Conservation (phyloP, 2,329 filamentous ascomycete genomes). For the Fusarium pseudocircinatum region DNA sequence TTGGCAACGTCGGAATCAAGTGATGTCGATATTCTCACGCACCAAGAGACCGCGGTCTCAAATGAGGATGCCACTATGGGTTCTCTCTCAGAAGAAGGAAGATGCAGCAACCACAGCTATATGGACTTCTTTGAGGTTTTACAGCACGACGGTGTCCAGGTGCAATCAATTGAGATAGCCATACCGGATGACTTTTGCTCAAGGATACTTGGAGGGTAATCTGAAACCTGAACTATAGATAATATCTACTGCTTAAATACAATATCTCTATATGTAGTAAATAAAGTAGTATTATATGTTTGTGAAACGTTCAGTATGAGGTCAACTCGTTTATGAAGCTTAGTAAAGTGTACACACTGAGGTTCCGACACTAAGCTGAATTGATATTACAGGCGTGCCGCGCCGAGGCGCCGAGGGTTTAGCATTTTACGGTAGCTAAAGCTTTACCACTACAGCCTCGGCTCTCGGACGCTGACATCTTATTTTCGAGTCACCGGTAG, state of each 20-base stretch:
- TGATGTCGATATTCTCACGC: not conserved
- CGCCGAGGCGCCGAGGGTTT: not conserved
- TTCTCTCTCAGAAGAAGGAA: not conserved
- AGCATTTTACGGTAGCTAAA: not conserved
- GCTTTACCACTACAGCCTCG: not conserved
- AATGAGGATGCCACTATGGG: not conserved
- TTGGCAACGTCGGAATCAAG: too few species aligned
- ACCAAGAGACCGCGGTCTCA: not conserved
- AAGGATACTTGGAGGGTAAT: too few species aligned
- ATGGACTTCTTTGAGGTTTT: accelerated
- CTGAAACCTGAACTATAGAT: too few species aligned
- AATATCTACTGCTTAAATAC: too few species aligned
- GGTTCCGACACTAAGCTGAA: not conserved
- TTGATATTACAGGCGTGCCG: not conserved
- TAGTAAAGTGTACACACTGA: too few species aligned
- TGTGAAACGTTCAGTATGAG: too few species aligned
- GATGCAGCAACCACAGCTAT: too few species aligned
- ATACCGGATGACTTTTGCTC: not conserved
- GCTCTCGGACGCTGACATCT: not conserved
- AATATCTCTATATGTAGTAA: too few species aligned
- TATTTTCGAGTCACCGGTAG: not conserved
- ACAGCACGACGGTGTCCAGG: accelerated
- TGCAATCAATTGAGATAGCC: accelerated
- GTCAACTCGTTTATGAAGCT: too few species aligned
- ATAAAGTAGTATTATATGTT: too few species aligned